Percentiles rank a stretch among this genome's conserved stretches.
Conservation (phyloP, 352 stramenopile genomes). For the Pythium aquatile region DNA sequence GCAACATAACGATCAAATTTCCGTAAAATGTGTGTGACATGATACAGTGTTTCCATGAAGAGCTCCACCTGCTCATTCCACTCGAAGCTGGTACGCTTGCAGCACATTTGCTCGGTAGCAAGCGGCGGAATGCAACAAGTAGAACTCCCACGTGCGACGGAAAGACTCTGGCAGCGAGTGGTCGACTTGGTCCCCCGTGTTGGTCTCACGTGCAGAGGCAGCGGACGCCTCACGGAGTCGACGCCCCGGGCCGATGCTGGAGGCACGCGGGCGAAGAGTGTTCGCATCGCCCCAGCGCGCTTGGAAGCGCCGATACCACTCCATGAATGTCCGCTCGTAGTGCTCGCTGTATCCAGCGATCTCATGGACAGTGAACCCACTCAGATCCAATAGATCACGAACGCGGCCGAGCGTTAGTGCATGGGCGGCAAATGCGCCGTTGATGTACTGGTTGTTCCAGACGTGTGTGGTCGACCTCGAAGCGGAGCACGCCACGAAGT, state of each 20-base stretch:
- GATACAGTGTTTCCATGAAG: neutral
- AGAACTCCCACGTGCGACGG: constrained; percentile 87
- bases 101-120: constrained; percentile 75
- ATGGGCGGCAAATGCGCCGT: constrained; percentile 59
- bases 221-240: constrained; percentile 4
- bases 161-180: constrained; percentile 72
- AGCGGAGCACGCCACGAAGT: constrained; percentile 65
- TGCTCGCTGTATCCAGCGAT: constrained; percentile 70
- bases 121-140: constrained; percentile 83
- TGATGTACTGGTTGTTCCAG: constrained; percentile 86
- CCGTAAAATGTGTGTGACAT: constrained; percentile 20
- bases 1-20: constrained; percentile 18
- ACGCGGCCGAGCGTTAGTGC: constrained; percentile 53
- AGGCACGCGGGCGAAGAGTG: constrained; percentile 3
- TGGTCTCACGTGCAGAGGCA: neutral
- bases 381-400: constrained; percentile 41
- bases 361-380: constrained; percentile 62
- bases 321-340: constrained; percentile 82
- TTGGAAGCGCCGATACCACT: constrained; percentile 84
- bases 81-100: constrained; percentile 67
- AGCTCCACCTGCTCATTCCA: constrained; percentile 31
- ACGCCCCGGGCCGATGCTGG: constrained; percentile 15
- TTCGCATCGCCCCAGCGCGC: constrained; percentile 32
- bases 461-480: constrained; percentile 67
- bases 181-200: neutral